These are phyloP conservation scores for Lachancea dasiensis DNA, from an alignment of 805 yeast genomes.

Conservation along the genomic window DNA sequence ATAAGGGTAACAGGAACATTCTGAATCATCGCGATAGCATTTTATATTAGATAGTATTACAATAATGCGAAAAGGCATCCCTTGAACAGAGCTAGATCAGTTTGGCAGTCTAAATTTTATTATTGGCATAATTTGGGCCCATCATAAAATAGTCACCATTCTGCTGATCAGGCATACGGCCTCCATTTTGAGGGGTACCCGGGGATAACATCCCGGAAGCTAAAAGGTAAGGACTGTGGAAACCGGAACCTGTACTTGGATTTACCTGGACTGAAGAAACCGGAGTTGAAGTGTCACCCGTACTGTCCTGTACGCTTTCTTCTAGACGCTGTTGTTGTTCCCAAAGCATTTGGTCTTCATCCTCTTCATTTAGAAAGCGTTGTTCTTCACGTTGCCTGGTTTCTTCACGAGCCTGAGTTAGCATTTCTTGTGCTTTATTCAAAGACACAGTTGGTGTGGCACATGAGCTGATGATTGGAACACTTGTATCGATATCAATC, in stretches of 20 bases:
- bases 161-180: constrained; percentile 6
- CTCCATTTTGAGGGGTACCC: constrained; percentile 5
- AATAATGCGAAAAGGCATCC: constrained; percentile 3
- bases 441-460: constrained; percentile 92
- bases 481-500: constrained; percentile 87
- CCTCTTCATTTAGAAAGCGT: constrained; percentile 22
- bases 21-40: no score
- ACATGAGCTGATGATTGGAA: constrained; percentile 88
- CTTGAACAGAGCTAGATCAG: background rate
- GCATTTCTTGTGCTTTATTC: constrained; percentile 77
- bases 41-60: constrained; percentile 3
- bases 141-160: constrained; percentile 10
- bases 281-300: constrained; percentile 8
- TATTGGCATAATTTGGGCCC: constrained; percentile 9
- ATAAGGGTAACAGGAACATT: background rate
- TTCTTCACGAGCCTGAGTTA: constrained; percentile 76
- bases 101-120: constrained; percentile 9
- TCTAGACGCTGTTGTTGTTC: constrained; percentile 25
- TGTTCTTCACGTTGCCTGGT: constrained; percentile 50
- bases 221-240: constrained; percentile 61
- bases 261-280: constrained; percentile 10
- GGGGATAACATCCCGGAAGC: constrained; percentile 61
- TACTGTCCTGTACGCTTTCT: constrained; percentile 8
- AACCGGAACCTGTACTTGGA: constrained; percentile 38
- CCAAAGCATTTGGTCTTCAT: constrained; percentile 29